These are phyloP conservation scores for Plicaturopsis crispa DNA, from an alignment of 768 basidiomycete genomes.

Conservation along the genomic window DNA sequence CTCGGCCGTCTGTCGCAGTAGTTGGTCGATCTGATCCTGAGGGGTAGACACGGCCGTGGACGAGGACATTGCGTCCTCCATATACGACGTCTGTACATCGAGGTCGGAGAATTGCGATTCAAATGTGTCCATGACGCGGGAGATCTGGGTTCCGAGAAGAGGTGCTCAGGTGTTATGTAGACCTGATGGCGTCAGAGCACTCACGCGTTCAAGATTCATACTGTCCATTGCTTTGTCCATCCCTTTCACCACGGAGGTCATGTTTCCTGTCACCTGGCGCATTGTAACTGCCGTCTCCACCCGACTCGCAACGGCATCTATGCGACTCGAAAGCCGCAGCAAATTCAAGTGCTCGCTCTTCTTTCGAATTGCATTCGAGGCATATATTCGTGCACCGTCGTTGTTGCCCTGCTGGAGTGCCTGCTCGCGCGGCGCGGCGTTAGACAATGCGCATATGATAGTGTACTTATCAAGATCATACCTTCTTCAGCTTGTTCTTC, in stretches of 20 bases:
- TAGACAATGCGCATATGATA: neutral
- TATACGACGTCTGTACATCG: constrained; percentile 95
- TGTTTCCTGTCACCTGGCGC: constrained; percentile 92
- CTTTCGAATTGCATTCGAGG: constrained; percentile 96
- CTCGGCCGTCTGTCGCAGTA: constrained; percentile 92
- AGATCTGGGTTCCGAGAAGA: constrained; percentile 61
- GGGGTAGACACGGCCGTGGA: constrained; percentile 92
- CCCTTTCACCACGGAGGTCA: constrained; percentile 92
- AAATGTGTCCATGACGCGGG: constrained; percentile 98
- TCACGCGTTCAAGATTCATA: constrained; percentile 96
- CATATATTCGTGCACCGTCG: constrained; percentile 96
- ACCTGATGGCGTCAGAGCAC: constrained; percentile 15
- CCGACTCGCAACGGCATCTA: constrained; percentile 94
- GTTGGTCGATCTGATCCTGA: constrained; percentile 91
- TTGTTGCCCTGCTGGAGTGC: constrained; percentile 94
- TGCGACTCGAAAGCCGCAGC: constrained; percentile 80
- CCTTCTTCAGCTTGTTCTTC: constrained; percentile 92
- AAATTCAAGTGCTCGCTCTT: constrained; percentile 93
- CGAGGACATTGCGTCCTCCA: constrained; percentile 94
- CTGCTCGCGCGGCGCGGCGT: constrained; percentile 31
- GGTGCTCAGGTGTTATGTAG: neutral
- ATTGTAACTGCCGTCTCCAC: constrained; percentile 99
- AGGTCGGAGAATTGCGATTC: constrained; percentile 94
- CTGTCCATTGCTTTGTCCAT: constrained; percentile 99
- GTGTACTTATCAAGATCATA: constrained; percentile 22